These are phyloP conservation scores for Extremus antarcticus DNA, from an alignment of 495 filamentous ascomycete genomes.

Conservation along the genomic window DNA sequence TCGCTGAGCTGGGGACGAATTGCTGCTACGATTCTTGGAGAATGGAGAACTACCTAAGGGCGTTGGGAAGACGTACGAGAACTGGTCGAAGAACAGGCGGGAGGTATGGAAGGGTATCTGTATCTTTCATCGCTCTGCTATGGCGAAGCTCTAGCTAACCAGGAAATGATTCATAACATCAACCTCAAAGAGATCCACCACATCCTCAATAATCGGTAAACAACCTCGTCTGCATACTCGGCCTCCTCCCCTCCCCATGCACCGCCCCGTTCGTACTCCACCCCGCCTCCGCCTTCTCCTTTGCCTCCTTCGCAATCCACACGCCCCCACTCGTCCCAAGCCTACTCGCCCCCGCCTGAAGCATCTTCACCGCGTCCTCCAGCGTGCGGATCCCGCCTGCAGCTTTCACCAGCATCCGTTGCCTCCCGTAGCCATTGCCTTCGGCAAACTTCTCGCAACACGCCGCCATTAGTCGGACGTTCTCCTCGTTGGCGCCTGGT, in stretches of 20 bases:
- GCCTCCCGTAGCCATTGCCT: background rate
- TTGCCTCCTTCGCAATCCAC: constrained; percentile 43
- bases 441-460: constrained; percentile 25
- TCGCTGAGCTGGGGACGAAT: too few relatives aligned
- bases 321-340: constrained; percentile 53
- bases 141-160: too few relatives aligned
- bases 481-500: constrained; percentile 42
- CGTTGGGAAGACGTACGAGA: too few relatives aligned
- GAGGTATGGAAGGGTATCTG: too few relatives aligned
- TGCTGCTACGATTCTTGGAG: too few relatives aligned
- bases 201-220: constrained; percentile 28
- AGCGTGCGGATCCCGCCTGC: constrained; percentile 50
- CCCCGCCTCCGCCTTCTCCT: constrained; percentile 16
- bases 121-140: too few relatives aligned
- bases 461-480: constrained; percentile 50
- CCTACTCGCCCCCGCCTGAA: constrained; percentile 53
- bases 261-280: constrained; percentile 6
- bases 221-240: constrained; percentile 23
- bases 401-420: constrained; percentile 49
- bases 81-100: too few relatives aligned
- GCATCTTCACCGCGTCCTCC: constrained; percentile 43
- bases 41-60: too few relatives aligned
- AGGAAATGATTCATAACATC: too few relatives aligned
- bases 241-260: constrained; percentile 13
- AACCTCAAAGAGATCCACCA: too few relatives aligned